Evolutionary conservation across 306 rosid species (phyloP).

Genomic region (Adenanthera pavonina): DNA sequence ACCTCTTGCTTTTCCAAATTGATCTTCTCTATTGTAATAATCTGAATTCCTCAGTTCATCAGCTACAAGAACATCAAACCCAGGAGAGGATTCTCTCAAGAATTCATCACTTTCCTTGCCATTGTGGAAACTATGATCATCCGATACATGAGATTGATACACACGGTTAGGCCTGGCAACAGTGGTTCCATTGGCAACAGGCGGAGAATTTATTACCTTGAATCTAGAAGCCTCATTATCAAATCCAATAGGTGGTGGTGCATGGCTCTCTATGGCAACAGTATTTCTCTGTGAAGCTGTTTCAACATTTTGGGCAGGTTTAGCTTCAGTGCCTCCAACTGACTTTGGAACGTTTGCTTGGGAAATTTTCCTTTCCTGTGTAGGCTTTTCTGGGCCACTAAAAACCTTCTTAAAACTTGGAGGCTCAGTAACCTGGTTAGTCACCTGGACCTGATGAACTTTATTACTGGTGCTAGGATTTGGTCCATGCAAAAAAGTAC

Average conservation of each 20-base stretch:
- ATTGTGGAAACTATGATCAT: slow-evolving; percentile 73
- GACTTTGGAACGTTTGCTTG: slow-evolving; percentile 48
- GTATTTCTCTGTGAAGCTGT: slow-evolving; percentile 51
- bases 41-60: slow-evolving; percentile 86
- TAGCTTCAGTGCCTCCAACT: slow-evolving; percentile 48
- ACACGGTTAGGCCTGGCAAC: slow-evolving; percentile 50
- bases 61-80: slow-evolving; percentile 98
- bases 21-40: slow-evolving; percentile 78
- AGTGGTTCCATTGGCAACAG: slow-evolving; percentile 56
- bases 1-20: slow-evolving; percentile 68
- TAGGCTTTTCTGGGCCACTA: slow-evolving; percentile 56
- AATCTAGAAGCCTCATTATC: slow-evolving; percentile 58
- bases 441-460: slow-evolving; percentile 52
- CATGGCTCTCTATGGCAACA: slow-evolving; percentile 56
- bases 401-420: slow-evolving; percentile 56
- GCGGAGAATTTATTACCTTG: slow-evolving; percentile 47
- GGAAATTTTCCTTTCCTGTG: slow-evolving; percentile 63
- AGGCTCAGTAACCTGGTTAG: slow-evolving; percentile 56
- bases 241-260: slow-evolving; percentile 45
- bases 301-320: slow-evolving; percentile 56
- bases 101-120: slow-evolving; percentile 91
- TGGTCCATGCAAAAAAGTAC: slow-evolving; percentile 85
- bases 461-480: slow-evolving; percentile 51
- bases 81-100: slow-evolving; percentile 94
- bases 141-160: slow-evolving; percentile 58